Percentiles rank a stretch among this genome's conserved stretches.
These are phyloP conservation scores for Lactarius akahatsu DNA, from an alignment of 768 basidiomycete genomes.

Conservation along the genomic window DNA sequence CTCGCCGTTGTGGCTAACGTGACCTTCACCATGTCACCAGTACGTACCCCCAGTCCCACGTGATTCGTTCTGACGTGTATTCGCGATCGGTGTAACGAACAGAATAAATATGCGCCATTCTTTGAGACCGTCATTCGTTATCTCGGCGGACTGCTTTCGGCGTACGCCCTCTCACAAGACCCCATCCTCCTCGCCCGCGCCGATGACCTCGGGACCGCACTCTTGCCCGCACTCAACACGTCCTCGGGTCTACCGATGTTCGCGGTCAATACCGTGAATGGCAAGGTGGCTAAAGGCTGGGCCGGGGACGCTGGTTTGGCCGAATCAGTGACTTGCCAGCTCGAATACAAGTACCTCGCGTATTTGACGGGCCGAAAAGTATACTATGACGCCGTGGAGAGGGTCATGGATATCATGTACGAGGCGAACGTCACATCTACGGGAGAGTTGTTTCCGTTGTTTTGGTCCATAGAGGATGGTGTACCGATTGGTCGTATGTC, in stretches of 20 bases:
- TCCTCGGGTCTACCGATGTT: conserved; percentile 69
- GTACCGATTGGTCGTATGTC: conserved; percentile 46
- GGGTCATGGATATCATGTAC: conserved; percentile 49
- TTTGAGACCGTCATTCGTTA: conserved; percentile 93
- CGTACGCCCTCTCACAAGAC: conserved; percentile 72
- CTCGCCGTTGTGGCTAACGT: conserved; percentile 50
- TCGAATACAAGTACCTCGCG: conserved; percentile 87
- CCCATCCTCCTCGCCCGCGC: conserved; percentile 63
- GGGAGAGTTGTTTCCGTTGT: conserved; percentile 58
- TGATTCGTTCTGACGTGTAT: neutral
- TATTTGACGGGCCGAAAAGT: conserved; percentile 70
- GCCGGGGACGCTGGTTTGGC: conserved; percentile 45
- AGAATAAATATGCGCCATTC: conserved; percentile 48
- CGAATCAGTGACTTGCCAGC: conserved; percentile 77
- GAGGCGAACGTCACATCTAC: conserved; percentile 43
- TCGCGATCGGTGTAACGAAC: neutral
- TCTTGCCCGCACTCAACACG: conserved; percentile 73
- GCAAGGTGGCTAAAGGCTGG: conserved; percentile 32
- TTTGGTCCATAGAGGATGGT: conserved; percentile 51
- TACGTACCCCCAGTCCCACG: conserved; percentile 29
- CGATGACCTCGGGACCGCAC: conserved; percentile 70
- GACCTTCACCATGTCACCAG: conserved; percentile 49
- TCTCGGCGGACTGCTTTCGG: conserved; percentile 75
- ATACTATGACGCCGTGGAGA: conserved; percentile 57
- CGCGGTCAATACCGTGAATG: conserved; percentile 63